Evolutionary conservation across 768 basidiomycete species (phyloP).

Genomic region (Punctularia strigosozonata): DNA sequence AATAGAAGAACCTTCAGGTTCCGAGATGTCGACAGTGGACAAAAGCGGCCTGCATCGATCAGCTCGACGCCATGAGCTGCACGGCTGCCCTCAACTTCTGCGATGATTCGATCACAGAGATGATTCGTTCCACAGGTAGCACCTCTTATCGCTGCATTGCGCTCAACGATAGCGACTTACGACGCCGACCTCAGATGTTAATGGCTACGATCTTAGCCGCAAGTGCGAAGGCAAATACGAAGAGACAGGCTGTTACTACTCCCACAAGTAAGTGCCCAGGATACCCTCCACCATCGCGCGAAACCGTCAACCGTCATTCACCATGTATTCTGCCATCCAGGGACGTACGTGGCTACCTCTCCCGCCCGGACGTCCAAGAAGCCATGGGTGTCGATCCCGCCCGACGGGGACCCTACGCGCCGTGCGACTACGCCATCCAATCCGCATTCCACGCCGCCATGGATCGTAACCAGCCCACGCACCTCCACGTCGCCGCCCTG

Average conservation of each 20-base stretch:
- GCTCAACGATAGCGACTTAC: no score
- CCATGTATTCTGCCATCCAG: neutral
- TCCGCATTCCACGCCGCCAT: neutral
- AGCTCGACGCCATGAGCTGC: constrained; percentile 32
- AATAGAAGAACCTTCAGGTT: constrained; percentile 8
- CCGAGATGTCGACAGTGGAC: constrained; percentile 32
- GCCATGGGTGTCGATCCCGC: neutral
- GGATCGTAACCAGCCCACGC: neutral
- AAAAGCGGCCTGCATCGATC: constrained; percentile 27
- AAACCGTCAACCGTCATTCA: neutral
- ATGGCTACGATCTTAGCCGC: neutral
- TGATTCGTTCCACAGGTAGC: no score
- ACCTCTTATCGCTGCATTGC: no score
- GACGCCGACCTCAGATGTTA: no score
- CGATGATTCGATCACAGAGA: no score
- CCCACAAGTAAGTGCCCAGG: neutral
- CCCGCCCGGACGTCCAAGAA: constrained; percentile 19
- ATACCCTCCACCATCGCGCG: neutral
- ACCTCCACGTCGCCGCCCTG: neutral
- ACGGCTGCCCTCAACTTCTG: no score
- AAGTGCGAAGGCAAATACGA: neutral
- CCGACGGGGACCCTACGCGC: neutral
- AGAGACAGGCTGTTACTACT: neutral
- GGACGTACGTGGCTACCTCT: constrained; percentile 22
- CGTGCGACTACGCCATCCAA: neutral